Base-by-base conservation (phyloP, 169 alveolate genomes). In the Babesia ovis region DNA sequence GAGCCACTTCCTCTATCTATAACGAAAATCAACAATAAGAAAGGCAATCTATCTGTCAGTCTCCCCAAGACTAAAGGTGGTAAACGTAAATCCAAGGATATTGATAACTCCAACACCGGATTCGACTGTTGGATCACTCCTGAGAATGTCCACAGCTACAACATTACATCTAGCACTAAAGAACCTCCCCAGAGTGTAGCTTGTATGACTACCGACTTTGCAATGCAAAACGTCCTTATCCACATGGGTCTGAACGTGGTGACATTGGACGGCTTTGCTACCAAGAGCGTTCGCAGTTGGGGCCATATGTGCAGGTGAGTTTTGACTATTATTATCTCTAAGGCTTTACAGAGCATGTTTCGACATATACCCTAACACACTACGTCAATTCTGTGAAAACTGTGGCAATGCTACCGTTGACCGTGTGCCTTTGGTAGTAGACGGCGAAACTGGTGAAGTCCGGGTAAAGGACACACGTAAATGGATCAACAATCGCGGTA, bases 321-420 rank as follows among this genome's bases (percentile, higher is more conserved):
- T 11, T 20, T 8, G 4, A 18, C 11, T 11, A n/a, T n/a, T 2
- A 2, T n/a, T 9, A 18, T 0, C 1, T 14, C 5, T 29, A 25
- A 4, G 1, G 16, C n/a, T 0, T 32, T n/a, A 6, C 72, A 79
- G 91, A 32, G 87, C 93, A 32, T 89, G 93, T 37, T 85, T 77
- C 56, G 85, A 79, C 43, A 85, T 85, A 42, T 77, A 50, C 64
- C 68, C 82, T 46, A 84, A 77, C 64, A 84, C 83, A 35, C 34
- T 66, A n/a, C 67, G 86, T 35, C 57, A 82, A 72, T 94, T 93
- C 77, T 94, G 98, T 64, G 82, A 90, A 20, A 91, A 92, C 35
- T 94, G 98, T 67, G 98, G 98, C 6, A 89, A 92, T 68, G 94
- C 93, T 41, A 94, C 96, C 14, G 84, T 94, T 18, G 89, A 81